Conservation (phyloP, 768 basidiomycete genomes). For the Coprinopsis strossmayeri region DNA sequence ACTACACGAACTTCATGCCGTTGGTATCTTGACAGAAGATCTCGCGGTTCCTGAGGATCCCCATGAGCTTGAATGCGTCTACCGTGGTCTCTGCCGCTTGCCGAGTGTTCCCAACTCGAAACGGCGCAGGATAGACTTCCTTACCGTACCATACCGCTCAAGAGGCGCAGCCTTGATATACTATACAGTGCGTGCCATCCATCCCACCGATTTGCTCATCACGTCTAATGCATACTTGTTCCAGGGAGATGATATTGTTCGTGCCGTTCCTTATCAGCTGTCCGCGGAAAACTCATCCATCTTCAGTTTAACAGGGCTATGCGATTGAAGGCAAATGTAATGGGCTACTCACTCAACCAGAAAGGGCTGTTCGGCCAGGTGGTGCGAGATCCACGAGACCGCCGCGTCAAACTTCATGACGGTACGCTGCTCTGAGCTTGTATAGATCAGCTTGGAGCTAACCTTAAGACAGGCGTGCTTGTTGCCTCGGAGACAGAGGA, state of each 20-base stretch:
- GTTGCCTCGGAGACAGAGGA: constrained; percentile 81
- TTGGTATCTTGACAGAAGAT: constrained; percentile 73
- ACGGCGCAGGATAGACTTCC: constrained; percentile 78
- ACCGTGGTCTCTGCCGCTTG: constrained; percentile 73
- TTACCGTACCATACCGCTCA: constrained; percentile 72
- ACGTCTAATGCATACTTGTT: no score
- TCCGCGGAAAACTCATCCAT: no score
- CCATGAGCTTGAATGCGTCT: constrained; percentile 64
- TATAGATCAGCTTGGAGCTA: not conserved
- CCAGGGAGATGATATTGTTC: constrained; percentile 84
- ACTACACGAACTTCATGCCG: constrained; percentile 46
- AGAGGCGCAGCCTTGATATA: constrained; percentile 88
- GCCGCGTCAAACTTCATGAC: constrained; percentile 49
- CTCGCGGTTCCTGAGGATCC: constrained; percentile 65
- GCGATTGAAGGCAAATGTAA: constrained; percentile 72
- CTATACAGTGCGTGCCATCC: constrained; percentile 78
- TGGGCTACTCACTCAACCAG: constrained; percentile 86
- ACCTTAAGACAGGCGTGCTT: constrained; percentile 47
- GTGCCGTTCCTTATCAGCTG: constrained; percentile 1
- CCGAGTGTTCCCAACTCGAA: constrained; percentile 34
- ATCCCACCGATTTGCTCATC: no score
- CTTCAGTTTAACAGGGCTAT: constrained; percentile 87
- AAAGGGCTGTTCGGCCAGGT: constrained; percentile 72
- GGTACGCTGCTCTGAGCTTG: constrained; percentile 30
- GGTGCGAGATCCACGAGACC: constrained; percentile 59